Evolutionary conservation across 352 stramenopile genomes (phyloP).

Genomic region (Peronospora farinosa): DNA sequence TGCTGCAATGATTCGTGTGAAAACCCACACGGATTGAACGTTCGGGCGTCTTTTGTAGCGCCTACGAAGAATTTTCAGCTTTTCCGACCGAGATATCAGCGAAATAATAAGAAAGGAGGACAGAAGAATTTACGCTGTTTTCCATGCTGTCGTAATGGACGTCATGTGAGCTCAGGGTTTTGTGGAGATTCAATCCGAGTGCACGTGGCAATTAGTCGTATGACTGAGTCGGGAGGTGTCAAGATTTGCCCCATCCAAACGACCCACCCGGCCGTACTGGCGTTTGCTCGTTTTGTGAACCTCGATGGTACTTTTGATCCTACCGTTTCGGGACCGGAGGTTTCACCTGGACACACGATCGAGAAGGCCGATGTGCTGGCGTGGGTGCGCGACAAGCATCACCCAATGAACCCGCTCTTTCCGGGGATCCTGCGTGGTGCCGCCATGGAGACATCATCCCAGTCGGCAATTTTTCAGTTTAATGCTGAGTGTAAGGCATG

Average conservation of each 20-base stretch:
- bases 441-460: conserved; percentile 68
- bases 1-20: conserved; percentile 81
- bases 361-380: conserved; percentile 55
- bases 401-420: conserved; percentile 74
- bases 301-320: conserved; percentile 63
- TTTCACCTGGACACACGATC: conserved; percentile 74
- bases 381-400: conserved; percentile 66
- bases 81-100: conserved; percentile 77
- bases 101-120: conserved; percentile 87
- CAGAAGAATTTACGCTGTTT: conserved; percentile 88
- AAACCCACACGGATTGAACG: conserved; percentile 73
- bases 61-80: conserved; percentile 74
- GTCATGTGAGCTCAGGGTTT: conserved; percentile 81
- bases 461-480: conserved; percentile 85
- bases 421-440: conserved; percentile 65
- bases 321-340: conserved; percentile 60
- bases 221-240: conserved; percentile 68
- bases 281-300: conserved; percentile 68
- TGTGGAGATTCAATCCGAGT: conserved; percentile 83
- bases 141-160: conserved; percentile 69
- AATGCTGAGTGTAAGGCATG: conserved; percentile 85
- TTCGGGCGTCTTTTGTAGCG: conserved; percentile 72
- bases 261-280: conserved; percentile 50
- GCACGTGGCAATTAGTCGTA: conserved; percentile 66
- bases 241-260: conserved; percentile 79